These are phyloP conservation scores for Saksenaea oblongispora DNA, from an alignment of 371 early-diverging fungal genomes.

Conservation along the genomic window DNA sequence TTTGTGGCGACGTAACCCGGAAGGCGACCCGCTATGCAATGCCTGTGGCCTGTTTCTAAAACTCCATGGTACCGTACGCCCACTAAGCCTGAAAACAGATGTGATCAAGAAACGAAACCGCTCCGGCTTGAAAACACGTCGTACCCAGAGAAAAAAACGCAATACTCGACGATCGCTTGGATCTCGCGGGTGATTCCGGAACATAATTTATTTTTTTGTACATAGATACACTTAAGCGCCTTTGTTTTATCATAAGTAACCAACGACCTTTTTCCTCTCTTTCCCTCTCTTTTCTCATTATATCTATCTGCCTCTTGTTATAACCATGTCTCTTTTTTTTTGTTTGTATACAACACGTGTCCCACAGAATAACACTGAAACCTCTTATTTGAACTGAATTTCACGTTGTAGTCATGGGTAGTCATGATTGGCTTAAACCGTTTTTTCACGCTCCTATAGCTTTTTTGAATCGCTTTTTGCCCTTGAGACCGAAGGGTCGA, in stretches of 20 bases:
- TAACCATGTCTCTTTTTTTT: not conserved
- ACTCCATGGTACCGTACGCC: slow-evolving; percentile 22
- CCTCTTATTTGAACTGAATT: not conserved
- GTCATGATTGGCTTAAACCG: slow-evolving; percentile 1
- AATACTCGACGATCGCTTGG: not conserved
- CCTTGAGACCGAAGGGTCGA: not conserved
- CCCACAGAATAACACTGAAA: not conserved
- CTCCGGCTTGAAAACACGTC: slow-evolving; percentile 3
- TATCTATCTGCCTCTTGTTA: slow-evolving; percentile 5
- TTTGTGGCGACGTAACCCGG: slow-evolving; percentile 21
- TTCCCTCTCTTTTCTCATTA: not conserved
- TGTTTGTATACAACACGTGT: not conserved
- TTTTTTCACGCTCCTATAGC: not conserved
- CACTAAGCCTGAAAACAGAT: slow-evolving; percentile 23
- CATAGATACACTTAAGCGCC: not conserved
- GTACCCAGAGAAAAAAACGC: not conserved
- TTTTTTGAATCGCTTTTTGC: not conserved
- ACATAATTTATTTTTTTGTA: not conserved
- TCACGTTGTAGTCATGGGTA: not conserved
- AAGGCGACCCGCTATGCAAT: slow-evolving; percentile 21
- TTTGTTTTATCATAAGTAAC: not conserved
- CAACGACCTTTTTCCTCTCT: not conserved
- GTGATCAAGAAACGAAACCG: slow-evolving; percentile 24
- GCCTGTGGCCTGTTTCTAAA: slow-evolving; percentile 24
- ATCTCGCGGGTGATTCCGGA: slow-evolving; percentile 5